Evolutionary conservation across 2,329 filamentous ascomycete species (phyloP).

Genomic region (Alternaria gaisen): DNA sequence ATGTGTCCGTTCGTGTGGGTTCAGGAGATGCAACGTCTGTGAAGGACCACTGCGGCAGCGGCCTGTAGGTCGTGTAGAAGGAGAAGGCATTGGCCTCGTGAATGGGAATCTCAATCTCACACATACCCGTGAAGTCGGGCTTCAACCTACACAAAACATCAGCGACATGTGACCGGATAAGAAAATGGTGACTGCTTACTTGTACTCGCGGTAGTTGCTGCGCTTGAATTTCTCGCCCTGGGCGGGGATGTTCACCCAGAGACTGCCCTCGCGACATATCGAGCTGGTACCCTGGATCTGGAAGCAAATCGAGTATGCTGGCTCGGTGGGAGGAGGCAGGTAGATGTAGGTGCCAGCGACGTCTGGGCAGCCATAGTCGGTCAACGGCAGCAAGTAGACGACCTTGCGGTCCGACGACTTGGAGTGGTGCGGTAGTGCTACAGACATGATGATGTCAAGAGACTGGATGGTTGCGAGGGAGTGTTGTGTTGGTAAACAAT

Average conservation of each 20-base stretch:
- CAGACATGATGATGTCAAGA: conserved; percentile 36
- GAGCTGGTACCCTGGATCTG: conserved; percentile 94
- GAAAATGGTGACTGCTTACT: conserved; percentile 65
- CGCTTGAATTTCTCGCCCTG: conserved; percentile 79
- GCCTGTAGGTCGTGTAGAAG: conserved; percentile 92
- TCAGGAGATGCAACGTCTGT: conserved; percentile 61
- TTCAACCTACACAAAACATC: conserved; percentile 68
- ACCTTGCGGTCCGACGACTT: conserved; percentile 33
- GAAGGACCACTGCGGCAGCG: conserved; percentile 79
- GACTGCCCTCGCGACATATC: conserved; percentile 90
- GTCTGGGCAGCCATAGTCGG: conserved; percentile 90
- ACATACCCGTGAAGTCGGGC: conserved; percentile 90
- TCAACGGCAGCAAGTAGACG: conserved; percentile 88
- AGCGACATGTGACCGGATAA: conserved; percentile 14
- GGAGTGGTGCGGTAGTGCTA: conserved; percentile 18
- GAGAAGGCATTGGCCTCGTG: conserved; percentile 85
- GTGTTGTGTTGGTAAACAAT: conserved; percentile 32
- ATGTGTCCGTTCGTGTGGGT: conserved; percentile 74
- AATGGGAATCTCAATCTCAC: conserved; percentile 90
- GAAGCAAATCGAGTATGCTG: conserved; percentile 80
- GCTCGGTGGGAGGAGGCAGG: conserved; percentile 79
- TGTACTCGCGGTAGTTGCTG: conserved; percentile 84
- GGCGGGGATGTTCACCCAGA: conserved; percentile 95
- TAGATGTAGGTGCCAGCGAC: conserved; percentile 92
- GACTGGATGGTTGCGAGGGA: conserved; percentile 6